phyloP scores from a whole-genome alignment of 176 grass and related monocot genomes.

The Oryza brachyantha region DNA sequence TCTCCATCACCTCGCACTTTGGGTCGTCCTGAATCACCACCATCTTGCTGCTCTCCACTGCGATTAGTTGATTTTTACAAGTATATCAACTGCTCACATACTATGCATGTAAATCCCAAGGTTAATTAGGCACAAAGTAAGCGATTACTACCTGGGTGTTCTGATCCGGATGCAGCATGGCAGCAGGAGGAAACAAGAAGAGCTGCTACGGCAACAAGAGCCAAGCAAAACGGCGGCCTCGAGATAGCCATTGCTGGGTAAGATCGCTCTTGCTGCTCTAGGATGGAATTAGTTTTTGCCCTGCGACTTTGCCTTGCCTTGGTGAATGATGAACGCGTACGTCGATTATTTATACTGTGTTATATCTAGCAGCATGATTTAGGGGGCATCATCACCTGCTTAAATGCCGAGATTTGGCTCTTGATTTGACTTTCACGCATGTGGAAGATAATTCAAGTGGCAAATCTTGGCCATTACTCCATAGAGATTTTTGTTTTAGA shows the following conservation, averaged over 20 bases:
- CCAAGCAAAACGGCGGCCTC: background rate
- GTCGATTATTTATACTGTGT: background rate
- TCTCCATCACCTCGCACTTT: conserved; percentile 1
- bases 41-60: background rate
- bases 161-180: background rate
- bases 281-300: background rate
- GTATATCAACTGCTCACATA: too few species aligned
- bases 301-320: background rate
- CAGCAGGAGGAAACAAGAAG: background rate
- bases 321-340: too few species aligned
- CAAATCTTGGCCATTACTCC: too few species aligned
- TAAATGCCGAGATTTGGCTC: background rate
- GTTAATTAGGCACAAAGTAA: too few species aligned
- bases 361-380: background rate
- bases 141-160: background rate
- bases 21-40: background rate
- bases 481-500: too few species aligned
- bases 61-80: too few species aligned
- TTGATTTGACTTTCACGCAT: too few species aligned
- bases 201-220: background rate
- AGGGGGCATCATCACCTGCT: too few species aligned
- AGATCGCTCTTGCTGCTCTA: background rate
- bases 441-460: too few species aligned
- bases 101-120: too few species aligned
- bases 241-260: background rate